Conservation (phyloP, 1,284 basidiomycete genomes). For the Anthracocystis walkeri region DNA sequence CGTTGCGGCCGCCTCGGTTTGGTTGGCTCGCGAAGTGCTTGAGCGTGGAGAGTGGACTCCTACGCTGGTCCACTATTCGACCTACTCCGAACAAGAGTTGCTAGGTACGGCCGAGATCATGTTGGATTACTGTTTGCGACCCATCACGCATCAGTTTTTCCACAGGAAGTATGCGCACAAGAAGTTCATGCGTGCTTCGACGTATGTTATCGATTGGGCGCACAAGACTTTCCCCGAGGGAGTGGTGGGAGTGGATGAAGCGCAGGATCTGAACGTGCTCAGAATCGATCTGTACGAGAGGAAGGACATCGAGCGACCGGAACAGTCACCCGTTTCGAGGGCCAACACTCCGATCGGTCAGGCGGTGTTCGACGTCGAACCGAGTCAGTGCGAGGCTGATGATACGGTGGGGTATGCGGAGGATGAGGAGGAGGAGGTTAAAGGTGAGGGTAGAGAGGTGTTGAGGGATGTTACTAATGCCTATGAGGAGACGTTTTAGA, state of each 20-base stretch:
- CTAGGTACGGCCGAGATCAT: constrained; percentile 90
- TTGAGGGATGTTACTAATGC: constrained; percentile 50
- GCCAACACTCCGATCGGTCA: constrained; percentile 35
- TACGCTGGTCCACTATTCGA: constrained; percentile 91
- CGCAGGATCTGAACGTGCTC: constrained; percentile 55
- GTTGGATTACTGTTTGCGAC: constrained; percentile 79
- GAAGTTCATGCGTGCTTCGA: constrained; percentile 67
- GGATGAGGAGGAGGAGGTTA: constrained; percentile 17
- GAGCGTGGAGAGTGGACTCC: constrained; percentile 83
- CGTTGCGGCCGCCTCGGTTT: constrained; percentile 88
- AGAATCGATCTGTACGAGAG: constrained; percentile 57
- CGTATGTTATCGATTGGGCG: constrained; percentile 67
- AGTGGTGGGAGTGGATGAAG: constrained; percentile 48
- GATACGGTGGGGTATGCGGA: constrained; percentile 26
- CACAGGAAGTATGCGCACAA: constrained; percentile 69
- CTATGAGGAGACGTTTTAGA: constrained; percentile 42
- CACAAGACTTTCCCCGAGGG: constrained; percentile 60
- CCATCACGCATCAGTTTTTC: constrained; percentile 61
- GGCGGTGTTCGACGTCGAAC: constrained; percentile 33
- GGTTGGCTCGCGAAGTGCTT: constrained; percentile 88
- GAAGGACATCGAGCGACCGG: constrained; percentile 53
- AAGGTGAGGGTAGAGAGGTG: constrained; percentile 18
- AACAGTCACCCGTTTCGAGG: constrained; percentile 37
- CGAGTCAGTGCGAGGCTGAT: constrained; percentile 26
- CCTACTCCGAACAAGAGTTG: constrained; percentile 85